Evolutionary conservation across 257 asterid genomes (phyloP), one percentile per base, ranked within the genome.

Genomic region (Capsicum chinense): DNA sequence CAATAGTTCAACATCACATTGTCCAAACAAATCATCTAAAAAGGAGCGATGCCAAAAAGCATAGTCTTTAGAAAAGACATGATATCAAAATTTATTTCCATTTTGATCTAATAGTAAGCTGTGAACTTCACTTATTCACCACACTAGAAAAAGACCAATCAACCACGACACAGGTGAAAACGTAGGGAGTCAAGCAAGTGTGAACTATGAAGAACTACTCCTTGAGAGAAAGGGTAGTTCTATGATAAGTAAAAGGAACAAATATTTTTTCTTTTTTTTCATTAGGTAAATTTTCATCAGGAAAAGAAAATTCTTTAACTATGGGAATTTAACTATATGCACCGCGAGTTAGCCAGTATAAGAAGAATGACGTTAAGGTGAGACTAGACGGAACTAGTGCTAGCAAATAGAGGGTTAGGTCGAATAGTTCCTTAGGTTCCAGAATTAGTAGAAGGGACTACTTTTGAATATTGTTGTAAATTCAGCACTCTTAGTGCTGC

Each of bases 1-100:
- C n/a, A 57, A 67, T 35, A 42, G 84, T 50, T 56, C 44, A 74
- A 60, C 73, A 85, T 81, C 50, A 56, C 12, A 82, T 42, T 50
- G 39, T 73, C 42, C 16, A 35, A 81, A 54, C 69, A 48, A 82
- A 62, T 26, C 67, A 57, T 66, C 74, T 39, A 37, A 54, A 64
- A 37, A 35, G 44, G 10, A 2, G 5, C 12, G 14, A 74, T 6
- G 8, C 60, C 26, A 33, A 56, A 42, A 74, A 50, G 21, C 62
- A 74, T 6, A 48, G 19, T 48, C 58, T 52, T 21, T 21, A 26
- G 44, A 50, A 50, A 50, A 50, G 21, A 76, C 52, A 78, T 54
- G 64, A 54, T 21, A 78, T 54, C 17, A 0, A 17, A 71, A 71
- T n/a, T 9, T 9, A 15, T 33, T 54, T 52, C 64, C 19, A 14